Evolutionary conservation across 1,139 yeast genomes (phyloP).

Genomic region (Blastobotrys apis): DNA sequence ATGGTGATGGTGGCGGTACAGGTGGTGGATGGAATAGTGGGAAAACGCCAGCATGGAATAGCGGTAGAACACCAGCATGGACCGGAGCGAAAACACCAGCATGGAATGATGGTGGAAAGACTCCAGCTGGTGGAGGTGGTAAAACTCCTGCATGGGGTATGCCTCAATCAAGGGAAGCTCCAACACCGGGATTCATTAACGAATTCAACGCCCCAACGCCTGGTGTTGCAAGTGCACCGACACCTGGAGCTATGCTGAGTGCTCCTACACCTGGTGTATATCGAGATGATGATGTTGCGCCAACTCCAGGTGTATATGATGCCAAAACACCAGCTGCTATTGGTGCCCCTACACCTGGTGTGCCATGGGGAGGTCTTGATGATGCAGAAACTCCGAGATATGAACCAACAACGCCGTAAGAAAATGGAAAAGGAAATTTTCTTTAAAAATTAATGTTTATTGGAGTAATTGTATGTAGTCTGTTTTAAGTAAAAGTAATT

Average conservation of each 20-base stretch:
- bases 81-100: constrained; percentile 44
- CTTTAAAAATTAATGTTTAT: neutral
- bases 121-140: constrained; percentile 39
- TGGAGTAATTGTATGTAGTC: neutral
- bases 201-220: constrained; percentile 35
- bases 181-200: constrained; percentile 47
- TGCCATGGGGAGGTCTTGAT: constrained; percentile 35
- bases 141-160: constrained; percentile 37
- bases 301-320: constrained; percentile 41
- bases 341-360: constrained; percentile 39
- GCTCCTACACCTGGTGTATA: constrained; percentile 42
- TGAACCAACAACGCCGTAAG: constrained; percentile 35
- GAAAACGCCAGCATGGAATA: constrained; percentile 45
- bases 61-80: constrained; percentile 41
- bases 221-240: constrained; percentile 35
- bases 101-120: constrained; percentile 34
- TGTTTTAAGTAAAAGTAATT: neutral
- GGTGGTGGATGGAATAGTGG: too few relatives aligned
- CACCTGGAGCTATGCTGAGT: constrained; percentile 43
- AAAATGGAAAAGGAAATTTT: neutral
- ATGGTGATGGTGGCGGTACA: constrained; percentile 30
- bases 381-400: constrained; percentile 37
- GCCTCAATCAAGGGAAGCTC: constrained; percentile 31
- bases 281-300: constrained; percentile 41
- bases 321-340: constrained; percentile 42